A percentile compares a stretch with the other conserved stretches of the same genome.
phyloP scores from a whole-genome alignment of 2,329 filamentous ascomycete genomes.

The Chrysosphaeria jannelii region DNA sequence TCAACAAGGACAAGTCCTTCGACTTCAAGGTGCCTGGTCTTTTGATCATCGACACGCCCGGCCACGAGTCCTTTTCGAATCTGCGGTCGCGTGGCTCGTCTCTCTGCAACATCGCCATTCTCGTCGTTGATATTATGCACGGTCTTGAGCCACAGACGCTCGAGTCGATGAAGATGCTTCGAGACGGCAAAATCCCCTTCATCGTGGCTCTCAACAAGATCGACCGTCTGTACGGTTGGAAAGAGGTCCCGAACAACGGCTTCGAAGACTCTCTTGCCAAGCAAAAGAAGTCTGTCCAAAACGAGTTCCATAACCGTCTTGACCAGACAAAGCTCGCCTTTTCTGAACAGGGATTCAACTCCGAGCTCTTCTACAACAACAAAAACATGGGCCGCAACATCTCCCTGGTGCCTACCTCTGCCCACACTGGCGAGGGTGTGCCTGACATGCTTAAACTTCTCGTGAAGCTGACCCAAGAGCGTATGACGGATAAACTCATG shows the following conservation, averaged over 20 bases:
- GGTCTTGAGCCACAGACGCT: constrained; percentile 89
- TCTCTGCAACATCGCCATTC: constrained; percentile 94
- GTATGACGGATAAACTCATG: constrained; percentile 93
- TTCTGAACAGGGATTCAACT: constrained; percentile 90
- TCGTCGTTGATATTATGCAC: constrained; percentile 99
- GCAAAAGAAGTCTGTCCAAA: constrained; percentile 78
- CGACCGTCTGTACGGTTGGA: constrained; percentile 96
- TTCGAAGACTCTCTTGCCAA: constrained; percentile 76
- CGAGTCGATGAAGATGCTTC: constrained; percentile 82
- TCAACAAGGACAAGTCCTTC: constrained; percentile 72
- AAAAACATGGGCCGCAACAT: constrained; percentile 87
- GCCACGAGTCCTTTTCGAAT: constrained; percentile 99
- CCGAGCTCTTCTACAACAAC: constrained; percentile 90
- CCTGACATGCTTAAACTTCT: constrained; percentile 97
- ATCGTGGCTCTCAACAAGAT: constrained; percentile 99
- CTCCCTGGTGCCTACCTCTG: constrained; percentile 89
- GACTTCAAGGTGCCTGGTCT: constrained; percentile 96
- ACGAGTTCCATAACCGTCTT: constrained; percentile 76
- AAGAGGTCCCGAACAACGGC: constrained; percentile 94
- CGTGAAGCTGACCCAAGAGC: constrained; percentile 71
- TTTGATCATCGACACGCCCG: constrained; percentile 87
- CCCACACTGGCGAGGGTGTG: constrained; percentile 96
- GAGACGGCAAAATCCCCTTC: constrained; percentile 87
- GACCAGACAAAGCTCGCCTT: constrained; percentile 83
- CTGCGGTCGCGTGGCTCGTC: constrained; percentile 87